Conservation (phyloP, 1,139 yeast species). For the Debaryomyces singareniensis region DNA sequence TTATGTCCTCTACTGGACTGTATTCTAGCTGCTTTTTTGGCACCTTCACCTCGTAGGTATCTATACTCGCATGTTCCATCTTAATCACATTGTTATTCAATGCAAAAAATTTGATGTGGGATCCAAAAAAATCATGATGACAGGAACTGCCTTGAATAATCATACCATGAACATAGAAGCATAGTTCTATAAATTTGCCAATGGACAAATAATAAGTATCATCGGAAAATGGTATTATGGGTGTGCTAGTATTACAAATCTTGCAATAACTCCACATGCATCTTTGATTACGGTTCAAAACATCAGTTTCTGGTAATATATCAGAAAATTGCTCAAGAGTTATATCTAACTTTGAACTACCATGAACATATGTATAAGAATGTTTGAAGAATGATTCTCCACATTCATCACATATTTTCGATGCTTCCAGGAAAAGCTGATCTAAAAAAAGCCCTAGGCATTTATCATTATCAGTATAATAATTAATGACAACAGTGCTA, state of each 20-base stretch:
- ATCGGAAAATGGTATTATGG: constrained; percentile 81
- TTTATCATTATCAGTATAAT: constrained; percentile 85
- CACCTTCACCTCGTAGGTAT: constrained; percentile 67
- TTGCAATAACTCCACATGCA: constrained; percentile 93
- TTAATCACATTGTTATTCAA: constrained; percentile 73
- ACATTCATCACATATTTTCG: constrained; percentile 72
- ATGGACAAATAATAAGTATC: constrained; percentile 86
- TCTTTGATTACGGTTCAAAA: constrained; percentile 40
- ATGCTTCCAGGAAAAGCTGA: constrained; percentile 65
- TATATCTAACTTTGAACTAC: constrained; percentile 75
- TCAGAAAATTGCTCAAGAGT: constrained; percentile 52
- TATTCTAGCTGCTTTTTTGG: constrained; percentile 72
- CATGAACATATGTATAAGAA: constrained; percentile 85
- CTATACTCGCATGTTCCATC: constrained; percentile 71
- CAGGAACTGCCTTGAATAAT: constrained; percentile 37
- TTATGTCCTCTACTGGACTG: constrained; percentile 67
- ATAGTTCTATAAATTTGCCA: constrained; percentile 84
- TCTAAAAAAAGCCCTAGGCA: constrained; percentile 88
- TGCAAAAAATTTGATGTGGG: constrained; percentile 81
- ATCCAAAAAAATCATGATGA: constrained; percentile 70
- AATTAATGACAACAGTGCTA: constrained; percentile 71
- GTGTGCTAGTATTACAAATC: constrained; percentile 67
- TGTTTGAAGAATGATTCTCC: constrained; percentile 69
- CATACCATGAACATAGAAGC: constrained; percentile 67
- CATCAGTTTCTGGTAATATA: constrained; percentile 50